These are phyloP conservation scores for Proliferodiscus dingleyae DNA, from an alignment of 2,329 filamentous ascomycete species.

Conservation along the genomic window DNA sequence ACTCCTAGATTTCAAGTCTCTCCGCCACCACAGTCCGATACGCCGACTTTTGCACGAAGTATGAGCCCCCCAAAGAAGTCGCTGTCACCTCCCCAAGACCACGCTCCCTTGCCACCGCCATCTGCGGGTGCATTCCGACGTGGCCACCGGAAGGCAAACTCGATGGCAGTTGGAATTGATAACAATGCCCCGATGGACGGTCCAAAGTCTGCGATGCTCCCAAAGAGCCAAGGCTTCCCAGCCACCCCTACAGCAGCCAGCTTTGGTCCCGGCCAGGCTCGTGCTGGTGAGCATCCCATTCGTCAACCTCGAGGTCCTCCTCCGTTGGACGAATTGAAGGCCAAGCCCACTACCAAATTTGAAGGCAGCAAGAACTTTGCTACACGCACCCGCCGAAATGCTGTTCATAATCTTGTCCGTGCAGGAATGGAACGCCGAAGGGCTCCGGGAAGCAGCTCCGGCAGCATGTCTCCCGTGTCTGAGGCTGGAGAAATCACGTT, in stretches of 20 bases:
- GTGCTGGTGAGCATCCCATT: slow-evolving; percentile 88
- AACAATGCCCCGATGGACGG: slow-evolving; percentile 25
- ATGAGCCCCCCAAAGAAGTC: slow-evolving; percentile 61
- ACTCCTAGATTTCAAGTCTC: slow-evolving; percentile 77
- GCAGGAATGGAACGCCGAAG: slow-evolving; percentile 81
- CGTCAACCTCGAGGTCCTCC: slow-evolving; percentile 93
- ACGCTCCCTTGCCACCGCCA: slow-evolving; percentile 74
- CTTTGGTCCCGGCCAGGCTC: slow-evolving; percentile 88
- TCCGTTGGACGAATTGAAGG: slow-evolving; percentile 81
- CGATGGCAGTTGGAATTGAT: slow-evolving; percentile 43
- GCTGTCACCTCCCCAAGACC: slow-evolving; percentile 64
- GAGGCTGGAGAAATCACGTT: slow-evolving; percentile 67
- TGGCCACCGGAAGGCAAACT: slow-evolving; percentile 85
- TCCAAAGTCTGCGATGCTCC: slow-evolving; percentile 57
- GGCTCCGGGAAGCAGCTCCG: slow-evolving; percentile 67
- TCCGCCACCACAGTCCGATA: slow-evolving; percentile 61
- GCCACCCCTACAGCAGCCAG: slow-evolving; percentile 71
- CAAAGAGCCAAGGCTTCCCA: slow-evolving; percentile 77
- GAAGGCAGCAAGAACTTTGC: slow-evolving; percentile 98
- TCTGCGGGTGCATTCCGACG: slow-evolving; percentile 90
- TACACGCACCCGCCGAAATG: slow-evolving; percentile 83
- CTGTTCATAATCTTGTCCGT: slow-evolving; percentile 85
- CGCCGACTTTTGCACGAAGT: slow-evolving; percentile 52
- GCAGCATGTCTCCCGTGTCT: slow-evolving; percentile 84
- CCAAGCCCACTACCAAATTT: slow-evolving; percentile 85